phyloP scores from a whole-genome alignment of 441 rosid species.

The Brassica balearica region DNA sequence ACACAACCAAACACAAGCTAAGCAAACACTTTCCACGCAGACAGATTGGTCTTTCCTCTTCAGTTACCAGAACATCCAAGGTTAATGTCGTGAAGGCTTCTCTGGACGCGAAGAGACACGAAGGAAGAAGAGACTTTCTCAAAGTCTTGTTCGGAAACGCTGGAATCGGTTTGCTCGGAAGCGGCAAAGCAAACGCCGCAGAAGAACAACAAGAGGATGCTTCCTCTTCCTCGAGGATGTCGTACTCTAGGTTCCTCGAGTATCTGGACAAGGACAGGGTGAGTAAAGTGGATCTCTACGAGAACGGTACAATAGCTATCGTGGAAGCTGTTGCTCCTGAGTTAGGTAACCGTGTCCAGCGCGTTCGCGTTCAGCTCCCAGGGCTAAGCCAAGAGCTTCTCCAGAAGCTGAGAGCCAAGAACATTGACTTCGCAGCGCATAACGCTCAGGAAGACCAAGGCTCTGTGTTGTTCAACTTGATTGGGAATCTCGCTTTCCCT shows the following conservation, averaged over 20 bases:
- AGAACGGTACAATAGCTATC: slow-evolving; percentile 94
- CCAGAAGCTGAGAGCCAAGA: slow-evolving; percentile 92
- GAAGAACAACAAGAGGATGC: slow-evolving; percentile 94
- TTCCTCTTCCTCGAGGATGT: slow-evolving; percentile 96
- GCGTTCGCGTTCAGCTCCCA: slow-evolving; percentile 94
- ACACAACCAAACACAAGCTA: slow-evolving; percentile 47
- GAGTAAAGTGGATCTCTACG: slow-evolving; percentile 84
- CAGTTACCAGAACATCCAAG: slow-evolving; percentile 50
- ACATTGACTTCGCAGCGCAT: slow-evolving; percentile 94
- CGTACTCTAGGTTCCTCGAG: slow-evolving; percentile 93
- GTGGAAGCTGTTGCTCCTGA: slow-evolving; percentile 97
- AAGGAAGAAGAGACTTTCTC: slow-evolving; percentile 69
- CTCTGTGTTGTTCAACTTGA: slow-evolving; percentile 73
- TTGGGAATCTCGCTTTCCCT: slow-evolving; percentile 93
- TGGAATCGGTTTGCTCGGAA: slow-evolving; percentile 61
- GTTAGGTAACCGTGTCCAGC: slow-evolving; percentile 86
- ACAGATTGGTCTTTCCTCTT: slow-evolving; percentile 46
- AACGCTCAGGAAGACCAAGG: slow-evolving; percentile 98
- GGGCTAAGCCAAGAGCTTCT: slow-evolving; percentile 95
- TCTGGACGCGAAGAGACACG: slow-evolving; percentile 52
- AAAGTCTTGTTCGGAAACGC: slow-evolving; percentile 72
- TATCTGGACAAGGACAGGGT: slow-evolving; percentile 93
- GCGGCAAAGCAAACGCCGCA: slow-evolving; percentile 85
- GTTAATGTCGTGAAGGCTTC: slow-evolving; percentile 58
- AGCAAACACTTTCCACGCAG: slow-evolving; percentile 27